Evolutionary conservation across 2,329 filamentous ascomycete genomes (phyloP), one percentile per base, ranked within the genome.

Genomic region (Aureobasidium sp.): DNA sequence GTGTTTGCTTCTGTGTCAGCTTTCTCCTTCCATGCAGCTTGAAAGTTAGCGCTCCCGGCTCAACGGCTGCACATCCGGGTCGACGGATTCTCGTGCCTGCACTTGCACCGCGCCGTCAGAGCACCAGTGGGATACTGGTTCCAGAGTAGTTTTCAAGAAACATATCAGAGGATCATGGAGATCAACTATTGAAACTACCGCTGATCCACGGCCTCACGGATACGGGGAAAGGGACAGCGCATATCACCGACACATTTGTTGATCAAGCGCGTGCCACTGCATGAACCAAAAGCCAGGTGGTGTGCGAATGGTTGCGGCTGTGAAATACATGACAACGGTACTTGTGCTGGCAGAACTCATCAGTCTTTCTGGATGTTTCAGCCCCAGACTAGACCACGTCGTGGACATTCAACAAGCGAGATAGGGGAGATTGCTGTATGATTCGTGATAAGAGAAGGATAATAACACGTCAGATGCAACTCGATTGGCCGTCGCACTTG

Each of bases 381-480:
- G 53, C 41, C 39, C 10, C 12, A 13, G 15, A 13, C 17, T 27
- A 37, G 26, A 56, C 15, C 17, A 29, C 10, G n/a, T 55, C 12
- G 26, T 24, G 26, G 36, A 39, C 34, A 34, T 26, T 26, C n/a
- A 15, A 15, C n/a, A 46, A 44, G 27, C 53, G 29, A 57, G 53
- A 57, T 57, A 46, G 53, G 53, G 53, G 53, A 57, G 53, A 57
- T 57, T 57, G 53, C 39, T 24, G n/a, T 13, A n/a, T 41, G 53
- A 57, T 9, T 4, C n/a, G 29, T 46, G 53, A 57, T 57, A 57
- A 57, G 51, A n/a, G 12, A 10, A 34, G 26, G 17, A 6, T 27
- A 44, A 17, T 3, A 20, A 29, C 34, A 47, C 27, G 39, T 36
- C 39, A 32, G 39, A 32, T 46, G 39, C 20, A 34, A 34, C 27